Base-by-base conservation (phyloP, 208 protist species). In the Phytomonas sp. region DNA sequence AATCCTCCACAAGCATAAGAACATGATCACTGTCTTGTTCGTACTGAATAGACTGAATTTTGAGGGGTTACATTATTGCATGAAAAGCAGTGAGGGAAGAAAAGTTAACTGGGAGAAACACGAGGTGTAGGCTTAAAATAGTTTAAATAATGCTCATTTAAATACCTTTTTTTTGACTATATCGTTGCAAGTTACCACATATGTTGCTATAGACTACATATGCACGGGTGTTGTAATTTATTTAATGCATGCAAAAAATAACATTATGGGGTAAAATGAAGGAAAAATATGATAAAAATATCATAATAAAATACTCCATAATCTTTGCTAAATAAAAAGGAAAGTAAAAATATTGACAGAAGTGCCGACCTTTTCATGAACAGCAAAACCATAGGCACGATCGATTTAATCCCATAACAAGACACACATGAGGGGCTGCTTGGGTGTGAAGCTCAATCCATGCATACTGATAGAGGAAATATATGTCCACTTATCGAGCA, bases 241-340 rank as follows among this genome's bases (percentile, higher is more conserved):
- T 60, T 56, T 65, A 23, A n/a, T 60, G 33, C 8, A 46, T 46
- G 51, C n/a, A 53, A 68, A 53, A 68, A 53, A 68, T n/a, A 62
- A 62, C 15, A 61, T 28, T 68, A 34, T 28, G 33, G 51, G 13
- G 26, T 62, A 31, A 20, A 26, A 13, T 33, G 4, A n/a, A 68
- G 65, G 23, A 1, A 46, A 37, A 65, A 51, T 26, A 46, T 65
- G 61, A 51, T 65, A 65, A 51, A 59, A 65, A 51, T 37, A 65
- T 60, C 32, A 65, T 7, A 68, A 68, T 33, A 62, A 23, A 62
- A 26, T 56, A 56, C 20, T 51, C 46, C 20, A 56, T 56, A 26
- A 23, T 5, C 20, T 20, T 26, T 56, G 11, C 20, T 56, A 56
- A 56, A 17, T 56, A 26, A 0, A 46, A 46, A 15, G 5, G 46